Evolutionary conservation across 2,329 filamentous ascomycete species (phyloP).

Genomic region (Monilinia laxa): DNA sequence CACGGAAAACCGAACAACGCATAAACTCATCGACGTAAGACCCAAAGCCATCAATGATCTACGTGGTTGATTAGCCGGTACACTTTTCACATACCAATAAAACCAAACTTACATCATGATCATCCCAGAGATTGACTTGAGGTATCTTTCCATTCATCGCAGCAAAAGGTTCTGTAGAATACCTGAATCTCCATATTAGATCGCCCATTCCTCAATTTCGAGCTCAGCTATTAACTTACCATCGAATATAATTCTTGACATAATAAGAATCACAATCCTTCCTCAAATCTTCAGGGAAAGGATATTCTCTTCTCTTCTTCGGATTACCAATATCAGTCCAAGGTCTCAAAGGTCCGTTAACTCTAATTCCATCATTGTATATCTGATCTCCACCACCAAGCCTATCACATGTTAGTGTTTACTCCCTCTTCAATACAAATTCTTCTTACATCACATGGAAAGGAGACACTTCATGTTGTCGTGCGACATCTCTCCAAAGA

Average conservation of each 20-base stretch:
- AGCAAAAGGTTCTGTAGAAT: conserved; percentile 79
- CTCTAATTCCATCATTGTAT: conserved; percentile 91
- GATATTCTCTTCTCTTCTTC: conserved; percentile 73
- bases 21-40: conserved; percentile 95
- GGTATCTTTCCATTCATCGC: conserved; percentile 87
- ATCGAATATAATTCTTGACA: conserved; percentile 79
- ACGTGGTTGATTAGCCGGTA: conserved; percentile 34
- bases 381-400: conserved; percentile 94
- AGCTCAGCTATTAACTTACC: conserved; percentile 52
- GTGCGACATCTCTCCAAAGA: conserved; percentile 90
- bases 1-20: conserved; percentile 86
- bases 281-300: conserved; percentile 77
- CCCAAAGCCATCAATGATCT: conserved; percentile 85
- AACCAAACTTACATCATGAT: conserved; percentile 66
- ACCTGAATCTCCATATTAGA: conserved; percentile 62
- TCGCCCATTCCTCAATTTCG: conserved; percentile 35
- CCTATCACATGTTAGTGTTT: conserved; percentile 47
- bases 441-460: conserved; percentile 82
- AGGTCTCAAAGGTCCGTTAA: conserved; percentile 73
- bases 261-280: conserved; percentile 88
- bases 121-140: conserved; percentile 97
- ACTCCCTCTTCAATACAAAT: conserved; percentile 39
- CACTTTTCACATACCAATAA: not conserved
- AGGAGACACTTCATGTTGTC: conserved; percentile 73
- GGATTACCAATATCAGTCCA: conserved; percentile 87